Conservation (phyloP, 768 basidiomycete species). For the Rhodosporidiobolus sp. region DNA sequence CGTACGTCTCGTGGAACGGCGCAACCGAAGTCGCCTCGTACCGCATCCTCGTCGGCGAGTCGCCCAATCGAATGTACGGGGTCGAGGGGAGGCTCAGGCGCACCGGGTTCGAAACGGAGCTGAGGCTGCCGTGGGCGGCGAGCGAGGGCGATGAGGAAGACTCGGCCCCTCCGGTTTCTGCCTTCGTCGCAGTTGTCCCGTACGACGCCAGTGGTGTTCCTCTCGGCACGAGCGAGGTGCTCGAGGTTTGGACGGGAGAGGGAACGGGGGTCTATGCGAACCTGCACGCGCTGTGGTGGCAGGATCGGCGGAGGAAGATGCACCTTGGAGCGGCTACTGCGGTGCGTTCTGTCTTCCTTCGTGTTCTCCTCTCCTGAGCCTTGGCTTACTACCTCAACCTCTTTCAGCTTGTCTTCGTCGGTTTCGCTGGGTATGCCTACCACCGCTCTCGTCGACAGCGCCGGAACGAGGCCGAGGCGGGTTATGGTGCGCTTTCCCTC, state of each 20-base stretch:
- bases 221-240: neutral
- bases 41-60: neutral
- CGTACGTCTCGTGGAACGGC: conserved; percentile 7
- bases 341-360: neutral
- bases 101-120: conserved; percentile 1
- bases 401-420: neutral
- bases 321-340: neutral
- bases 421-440: neutral
- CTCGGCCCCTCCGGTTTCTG: too few relatives aligned
- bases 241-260: neutral
- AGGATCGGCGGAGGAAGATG: neutral
- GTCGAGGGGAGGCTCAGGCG: neutral
- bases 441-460: too few relatives aligned
- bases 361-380: neutral
- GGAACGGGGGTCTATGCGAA: neutral
- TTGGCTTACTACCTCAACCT: neutral
- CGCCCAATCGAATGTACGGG: neutral
- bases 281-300: neutral
- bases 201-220: neutral
- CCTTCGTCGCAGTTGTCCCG: neutral
- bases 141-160: neutral
- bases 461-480: too few relatives aligned
- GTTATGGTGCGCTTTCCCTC: too few relatives aligned
- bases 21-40: neutral
- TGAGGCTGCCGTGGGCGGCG: neutral